Conservation (phyloP, 306 rosid genomes). For the Senna tora region DNA sequence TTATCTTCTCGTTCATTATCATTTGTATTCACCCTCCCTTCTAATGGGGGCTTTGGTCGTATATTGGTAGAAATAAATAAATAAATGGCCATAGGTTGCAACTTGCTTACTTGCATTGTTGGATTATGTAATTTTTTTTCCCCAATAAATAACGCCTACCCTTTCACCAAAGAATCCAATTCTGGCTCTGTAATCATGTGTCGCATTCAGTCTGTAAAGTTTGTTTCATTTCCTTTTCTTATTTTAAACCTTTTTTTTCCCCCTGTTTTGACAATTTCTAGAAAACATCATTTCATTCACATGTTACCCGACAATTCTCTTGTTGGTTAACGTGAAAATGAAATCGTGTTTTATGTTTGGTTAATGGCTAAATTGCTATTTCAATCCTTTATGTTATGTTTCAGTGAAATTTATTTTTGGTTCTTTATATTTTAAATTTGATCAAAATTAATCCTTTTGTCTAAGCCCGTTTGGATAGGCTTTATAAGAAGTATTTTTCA, state of each 20-base stretch:
- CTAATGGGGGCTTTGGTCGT: slow-evolving; percentile 40
- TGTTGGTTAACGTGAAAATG: neutral
- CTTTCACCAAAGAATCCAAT: neutral
- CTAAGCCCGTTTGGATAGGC: too few relatives aligned
- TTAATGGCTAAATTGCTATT: too few relatives aligned
- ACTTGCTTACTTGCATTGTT: slow-evolving; percentile 36
- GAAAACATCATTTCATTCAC: neutral
- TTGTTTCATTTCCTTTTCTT: neutral
- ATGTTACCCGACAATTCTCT: neutral
- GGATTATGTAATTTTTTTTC: slow-evolving; percentile 37
- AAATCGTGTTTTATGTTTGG: neutral
- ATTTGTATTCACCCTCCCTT: slow-evolving; percentile 38
- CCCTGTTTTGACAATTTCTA: neutral
- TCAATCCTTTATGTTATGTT: too few relatives aligned
- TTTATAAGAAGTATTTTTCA: too few relatives aligned
- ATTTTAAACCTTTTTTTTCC: neutral
- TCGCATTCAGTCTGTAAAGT: neutral
- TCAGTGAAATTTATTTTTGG: too few relatives aligned
- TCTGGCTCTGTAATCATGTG: neutral
- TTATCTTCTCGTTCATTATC: slow-evolving; percentile 24
- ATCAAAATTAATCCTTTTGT: too few relatives aligned
- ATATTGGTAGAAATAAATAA: slow-evolving; percentile 50
- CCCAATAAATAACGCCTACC: slow-evolving; percentile 18
- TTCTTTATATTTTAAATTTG: too few relatives aligned
- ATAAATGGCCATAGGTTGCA: slow-evolving; percentile 49